A percentile compares a stretch with the other conserved stretches of the same genome.
phyloP scores from a whole-genome alignment of 2,329 filamentous ascomycete genomes.

The Colletotrichum siamense region DNA sequence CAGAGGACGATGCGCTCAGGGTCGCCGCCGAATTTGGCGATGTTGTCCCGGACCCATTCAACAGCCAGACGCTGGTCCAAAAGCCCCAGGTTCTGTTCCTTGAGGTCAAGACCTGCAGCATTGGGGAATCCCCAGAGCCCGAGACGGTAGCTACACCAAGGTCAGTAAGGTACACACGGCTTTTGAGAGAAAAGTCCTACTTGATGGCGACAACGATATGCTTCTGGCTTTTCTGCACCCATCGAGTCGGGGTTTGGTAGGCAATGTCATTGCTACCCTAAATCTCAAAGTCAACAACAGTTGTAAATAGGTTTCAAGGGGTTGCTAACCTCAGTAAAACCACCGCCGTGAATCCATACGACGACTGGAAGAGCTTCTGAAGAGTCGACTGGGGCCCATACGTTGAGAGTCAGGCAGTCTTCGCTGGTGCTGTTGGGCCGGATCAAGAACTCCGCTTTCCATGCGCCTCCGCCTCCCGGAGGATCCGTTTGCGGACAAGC shows the following conservation, averaged over 20 bases:
- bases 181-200: not conserved
- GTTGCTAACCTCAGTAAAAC: constrained; percentile 32
- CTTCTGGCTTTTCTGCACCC: constrained; percentile 45
- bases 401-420: constrained; percentile 51
- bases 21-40: constrained; percentile 56
- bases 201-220: constrained; percentile 53
- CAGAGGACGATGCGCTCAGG: constrained; percentile 45
- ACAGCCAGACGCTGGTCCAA: constrained; percentile 58
- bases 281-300: not conserved
- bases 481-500: not conserved
- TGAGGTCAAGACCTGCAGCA: constrained; percentile 13
- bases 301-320: not conserved
- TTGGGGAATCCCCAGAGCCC: constrained; percentile 48
- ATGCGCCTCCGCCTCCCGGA: not conserved
- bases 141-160: constrained; percentile 38
- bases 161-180: not conserved
- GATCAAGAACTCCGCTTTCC: not conserved
- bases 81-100: constrained; percentile 49
- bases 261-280: not conserved
- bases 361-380: constrained; percentile 46
- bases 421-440: constrained; percentile 29
- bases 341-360: constrained; percentile 52
- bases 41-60: constrained; percentile 57
- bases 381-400: constrained; percentile 47
- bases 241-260: not conserved